A percentile compares a stretch with the other conserved stretches of the same genome.
These are phyloP conservation scores for Rosa rugosa DNA, from an alignment of 306 rosid species.

Conservation along the genomic window DNA sequence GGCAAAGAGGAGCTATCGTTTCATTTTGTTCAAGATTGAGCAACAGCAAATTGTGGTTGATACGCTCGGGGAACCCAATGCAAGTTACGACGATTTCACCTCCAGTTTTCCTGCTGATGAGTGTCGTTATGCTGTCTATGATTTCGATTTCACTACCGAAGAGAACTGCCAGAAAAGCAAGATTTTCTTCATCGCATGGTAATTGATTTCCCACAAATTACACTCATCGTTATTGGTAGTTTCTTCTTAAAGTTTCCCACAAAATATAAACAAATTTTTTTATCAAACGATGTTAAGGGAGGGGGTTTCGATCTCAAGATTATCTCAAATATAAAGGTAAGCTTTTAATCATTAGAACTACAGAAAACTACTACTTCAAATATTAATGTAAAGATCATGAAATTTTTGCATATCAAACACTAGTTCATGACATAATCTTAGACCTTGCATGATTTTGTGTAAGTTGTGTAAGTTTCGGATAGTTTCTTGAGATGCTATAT, in stretches of 20 bases:
- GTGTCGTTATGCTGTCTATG: slow-evolving; percentile 87
- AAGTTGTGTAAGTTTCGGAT: no score
- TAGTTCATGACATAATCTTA: no score
- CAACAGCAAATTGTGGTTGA: slow-evolving; percentile 64
- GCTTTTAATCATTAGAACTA: no score
- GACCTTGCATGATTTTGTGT: no score
- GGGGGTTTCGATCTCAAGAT: no score
- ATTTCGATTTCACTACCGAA: slow-evolving; percentile 67
- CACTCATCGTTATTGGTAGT: neutral
- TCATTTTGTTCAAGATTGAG: slow-evolving; percentile 71
- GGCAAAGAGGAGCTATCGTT: slow-evolving; percentile 68
- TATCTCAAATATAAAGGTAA: no score
- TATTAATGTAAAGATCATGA: no score
- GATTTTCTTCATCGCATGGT: slow-evolving; percentile 93
- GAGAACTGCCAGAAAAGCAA: slow-evolving; percentile 96
- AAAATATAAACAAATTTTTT: no score
- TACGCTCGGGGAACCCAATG: slow-evolving; percentile 52
- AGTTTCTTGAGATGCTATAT: no score
- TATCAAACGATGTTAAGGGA: no score
- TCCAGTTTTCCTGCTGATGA: slow-evolving; percentile 75
- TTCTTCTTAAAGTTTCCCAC: neutral
- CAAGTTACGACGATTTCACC: slow-evolving; percentile 59
- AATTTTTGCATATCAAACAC: no score
- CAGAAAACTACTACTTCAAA: no score
- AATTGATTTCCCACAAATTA: slow-evolving; percentile 3